Evolutionary conservation across 2,329 filamentous ascomycete species (phyloP).

Genomic region (Arthrinium puccinioides): DNA sequence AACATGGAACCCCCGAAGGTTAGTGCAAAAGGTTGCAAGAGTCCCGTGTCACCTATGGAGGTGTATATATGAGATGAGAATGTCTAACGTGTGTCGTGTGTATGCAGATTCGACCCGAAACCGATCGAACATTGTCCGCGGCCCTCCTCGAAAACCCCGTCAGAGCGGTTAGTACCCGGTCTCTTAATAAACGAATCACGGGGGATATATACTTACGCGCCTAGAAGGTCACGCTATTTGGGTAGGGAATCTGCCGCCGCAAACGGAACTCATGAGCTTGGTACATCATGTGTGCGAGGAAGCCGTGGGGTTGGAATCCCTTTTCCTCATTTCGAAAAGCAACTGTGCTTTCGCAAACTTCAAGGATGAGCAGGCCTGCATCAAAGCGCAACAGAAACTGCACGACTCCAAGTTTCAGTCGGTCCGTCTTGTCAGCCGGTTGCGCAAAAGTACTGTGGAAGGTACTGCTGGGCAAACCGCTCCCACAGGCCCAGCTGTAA

Average conservation of each 20-base stretch:
- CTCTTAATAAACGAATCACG: constrained; percentile 3
- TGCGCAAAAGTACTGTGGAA: constrained; percentile 50
- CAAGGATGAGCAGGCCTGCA: constrained; percentile 69
- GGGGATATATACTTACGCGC: constrained; percentile 6
- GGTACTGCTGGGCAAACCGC: constrained; percentile 37
- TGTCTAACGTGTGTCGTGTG: not conserved
- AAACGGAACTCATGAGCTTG: constrained; percentile 73
- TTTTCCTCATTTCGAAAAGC: constrained; percentile 93
- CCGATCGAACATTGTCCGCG: constrained; percentile 38
- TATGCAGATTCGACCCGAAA: constrained; percentile 20
- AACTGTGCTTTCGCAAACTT: constrained; percentile 98
- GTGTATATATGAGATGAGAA: not conserved
- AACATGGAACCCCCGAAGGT: constrained; percentile 18
- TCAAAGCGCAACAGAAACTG: constrained; percentile 71
- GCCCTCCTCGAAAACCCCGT: constrained; percentile 48
- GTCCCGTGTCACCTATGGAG: no score
- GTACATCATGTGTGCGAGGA: constrained; percentile 86
- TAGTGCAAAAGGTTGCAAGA: no score
- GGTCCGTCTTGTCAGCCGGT: constrained; percentile 75
- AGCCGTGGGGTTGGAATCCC: constrained; percentile 71
- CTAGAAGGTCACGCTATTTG: constrained; percentile 75
- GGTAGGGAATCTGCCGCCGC: constrained; percentile 89
- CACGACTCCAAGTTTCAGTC: constrained; percentile 88
- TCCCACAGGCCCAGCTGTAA: constrained; percentile 47
- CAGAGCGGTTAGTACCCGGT: constrained; percentile 47